Evolutionary conservation across 345 rosid genomes (phyloP).

Genomic region (Hibiscus tridactylites): DNA sequence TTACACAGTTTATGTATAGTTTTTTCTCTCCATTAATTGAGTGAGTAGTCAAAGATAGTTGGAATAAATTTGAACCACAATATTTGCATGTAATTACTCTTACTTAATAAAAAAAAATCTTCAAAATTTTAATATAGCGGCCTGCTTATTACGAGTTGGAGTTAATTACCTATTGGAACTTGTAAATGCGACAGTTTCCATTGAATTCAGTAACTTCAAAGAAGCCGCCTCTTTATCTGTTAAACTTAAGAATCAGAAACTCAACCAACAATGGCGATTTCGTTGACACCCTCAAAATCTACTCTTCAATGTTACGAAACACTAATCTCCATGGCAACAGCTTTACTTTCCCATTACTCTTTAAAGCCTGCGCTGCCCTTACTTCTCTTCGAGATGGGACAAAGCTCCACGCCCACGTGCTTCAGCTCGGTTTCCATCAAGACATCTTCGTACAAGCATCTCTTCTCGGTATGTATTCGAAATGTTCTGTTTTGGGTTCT

Average conservation of each 20-base stretch:
- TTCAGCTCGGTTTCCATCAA: neutral
- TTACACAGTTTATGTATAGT: too few species aligned
- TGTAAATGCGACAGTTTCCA: neutral
- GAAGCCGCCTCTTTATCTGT: constrained; percentile 1
- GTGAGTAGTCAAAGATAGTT: too few species aligned
- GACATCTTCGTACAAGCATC: constrained; percentile 8
- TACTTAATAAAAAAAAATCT: too few species aligned
- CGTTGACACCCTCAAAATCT: constrained; percentile 1
- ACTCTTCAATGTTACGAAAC: neutral
- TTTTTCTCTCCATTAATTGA: too few species aligned
- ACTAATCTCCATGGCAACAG: neutral
- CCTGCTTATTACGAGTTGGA: neutral
- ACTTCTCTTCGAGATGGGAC: neutral
- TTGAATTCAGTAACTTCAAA: neutral
- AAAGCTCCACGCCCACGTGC: constrained; percentile 6
- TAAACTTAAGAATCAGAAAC: neutral
- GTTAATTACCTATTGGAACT: neutral
- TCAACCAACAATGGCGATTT: neutral
- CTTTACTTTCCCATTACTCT: constrained; percentile 11
- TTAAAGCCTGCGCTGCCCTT: constrained; percentile 6
- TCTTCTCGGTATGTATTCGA: neutral
- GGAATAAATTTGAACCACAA: too few species aligned
- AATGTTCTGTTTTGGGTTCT: neutral
- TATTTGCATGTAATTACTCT: too few species aligned
- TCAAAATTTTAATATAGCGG: neutral